A percentile compares a stretch with the other conserved stretches of the same genome.
Evolutionary conservation across 1,284 basidiomycete genomes (phyloP).

Genomic region (Wallemia hederae): DNA sequence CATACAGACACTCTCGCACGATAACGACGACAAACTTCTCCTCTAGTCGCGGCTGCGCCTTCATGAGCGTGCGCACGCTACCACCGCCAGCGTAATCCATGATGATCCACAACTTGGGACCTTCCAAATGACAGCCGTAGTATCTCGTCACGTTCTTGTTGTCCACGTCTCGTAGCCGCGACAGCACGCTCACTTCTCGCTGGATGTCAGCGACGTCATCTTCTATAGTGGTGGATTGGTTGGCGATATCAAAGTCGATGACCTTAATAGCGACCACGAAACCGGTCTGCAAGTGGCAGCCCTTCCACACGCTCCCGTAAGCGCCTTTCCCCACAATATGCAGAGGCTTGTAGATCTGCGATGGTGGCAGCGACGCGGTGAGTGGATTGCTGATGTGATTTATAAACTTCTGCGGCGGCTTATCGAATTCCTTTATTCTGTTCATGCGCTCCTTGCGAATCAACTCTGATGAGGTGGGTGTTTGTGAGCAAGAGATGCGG

Average conservation of each 20-base stretch:
- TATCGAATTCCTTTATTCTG: background rate
- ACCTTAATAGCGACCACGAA: slow-evolving; percentile 86
- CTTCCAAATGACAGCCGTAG: slow-evolving; percentile 81
- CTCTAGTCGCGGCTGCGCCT: slow-evolving; percentile 42
- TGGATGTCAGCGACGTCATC: slow-evolving; percentile 94
- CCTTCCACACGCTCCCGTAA: slow-evolving; percentile 85
- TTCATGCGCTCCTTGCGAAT: background rate
- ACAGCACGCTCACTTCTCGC: slow-evolving; percentile 72
- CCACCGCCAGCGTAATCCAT: slow-evolving; percentile 97
- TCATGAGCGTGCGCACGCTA: slow-evolving; percentile 64
- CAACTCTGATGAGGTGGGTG: background rate
- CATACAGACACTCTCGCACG: slow-evolving; percentile 60
- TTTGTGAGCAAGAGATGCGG: background rate
- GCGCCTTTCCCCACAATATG: slow-evolving; percentile 75
- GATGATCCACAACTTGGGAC: slow-evolving; percentile 87
- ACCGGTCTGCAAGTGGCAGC: slow-evolving; percentile 50
- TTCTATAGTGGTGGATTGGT: slow-evolving; percentile 19
- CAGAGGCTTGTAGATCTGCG: slow-evolving; percentile 25
- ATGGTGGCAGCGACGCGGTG: background rate
- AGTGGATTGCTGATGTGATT: background rate
- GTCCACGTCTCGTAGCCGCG: slow-evolving; percentile 43
- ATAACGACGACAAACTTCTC: slow-evolving; percentile 73
- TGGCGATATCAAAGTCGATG: slow-evolving; percentile 81
- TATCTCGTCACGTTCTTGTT: slow-evolving; percentile 80
- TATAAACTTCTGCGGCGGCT: background rate